Evolutionary conservation across 148 eudicot genomes (phyloP).

Genomic region (Rhododendron henanense): DNA sequence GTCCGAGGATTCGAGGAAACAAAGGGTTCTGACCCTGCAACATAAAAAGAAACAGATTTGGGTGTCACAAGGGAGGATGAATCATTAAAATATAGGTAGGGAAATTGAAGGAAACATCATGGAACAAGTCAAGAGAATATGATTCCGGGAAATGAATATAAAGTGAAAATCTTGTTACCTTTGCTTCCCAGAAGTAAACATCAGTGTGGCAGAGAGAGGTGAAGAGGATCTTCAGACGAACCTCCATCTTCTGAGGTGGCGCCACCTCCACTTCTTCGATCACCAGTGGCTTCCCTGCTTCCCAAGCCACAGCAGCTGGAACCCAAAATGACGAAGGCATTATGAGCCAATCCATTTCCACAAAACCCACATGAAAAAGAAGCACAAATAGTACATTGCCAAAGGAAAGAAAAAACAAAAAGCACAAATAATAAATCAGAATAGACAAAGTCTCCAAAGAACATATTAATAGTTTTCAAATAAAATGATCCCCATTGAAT

Average conservation of each 20-base stretch:
- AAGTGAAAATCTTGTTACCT: constrained; percentile 7
- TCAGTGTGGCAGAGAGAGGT: constrained; percentile 45
- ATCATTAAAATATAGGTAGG: neutral
- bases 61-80: neutral
- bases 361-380: neutral
- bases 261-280: constrained; percentile 51
- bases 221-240: constrained; percentile 30
- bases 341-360: neutral
- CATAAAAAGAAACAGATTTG: neutral
- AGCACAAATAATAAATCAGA: neutral
- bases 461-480: neutral
- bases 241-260: constrained; percentile 38
- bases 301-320: constrained; percentile 53
- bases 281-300: constrained; percentile 44
- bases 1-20: constrained; percentile 48
- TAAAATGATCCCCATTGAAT: neutral
- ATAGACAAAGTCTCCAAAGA: neutral
- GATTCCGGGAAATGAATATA: neutral
- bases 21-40: constrained; percentile 24
- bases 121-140: neutral
- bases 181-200: constrained; percentile 39
- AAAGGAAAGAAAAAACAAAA: neutral
- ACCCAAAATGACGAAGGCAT: neutral
- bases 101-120: neutral
- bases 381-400: neutral